Percentiles rank a stretch among this genome's conserved stretches.
Evolutionary conservation across 306 rosid genomes (phyloP).

Genomic region (Nissolia schottii): DNA sequence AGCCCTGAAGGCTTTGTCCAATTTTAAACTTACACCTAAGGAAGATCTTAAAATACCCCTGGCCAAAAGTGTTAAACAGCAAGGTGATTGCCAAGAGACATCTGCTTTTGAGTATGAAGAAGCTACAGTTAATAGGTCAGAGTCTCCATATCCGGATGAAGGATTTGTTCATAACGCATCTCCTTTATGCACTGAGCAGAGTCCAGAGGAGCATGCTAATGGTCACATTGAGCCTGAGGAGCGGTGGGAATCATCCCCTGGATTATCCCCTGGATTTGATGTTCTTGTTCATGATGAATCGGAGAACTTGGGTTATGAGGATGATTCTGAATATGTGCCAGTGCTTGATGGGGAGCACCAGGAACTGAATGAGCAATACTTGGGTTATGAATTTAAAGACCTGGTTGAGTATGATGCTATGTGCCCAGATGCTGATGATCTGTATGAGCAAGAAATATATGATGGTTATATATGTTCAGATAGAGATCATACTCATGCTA

Average conservation of each 20-base stretch:
- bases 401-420: slow-evolving; percentile 39
- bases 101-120: slow-evolving; percentile 45
- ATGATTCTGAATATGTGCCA: slow-evolving; percentile 42
- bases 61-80: slow-evolving; percentile 30
- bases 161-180: slow-evolving; percentile 34
- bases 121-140: slow-evolving; percentile 28
- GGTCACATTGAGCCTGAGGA: slow-evolving; percentile 52
- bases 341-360: slow-evolving; percentile 37
- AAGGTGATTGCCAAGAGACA: slow-evolving; percentile 21
- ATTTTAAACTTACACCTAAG: slow-evolving; percentile 27
- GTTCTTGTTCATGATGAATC: slow-evolving; percentile 67
- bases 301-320: slow-evolving; percentile 41
- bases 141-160: slow-evolving; percentile 34
- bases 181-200: slow-evolving; percentile 34
- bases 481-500: slow-evolving; percentile 24
- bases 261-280: slow-evolving; percentile 88
- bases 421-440: slow-evolving; percentile 41
- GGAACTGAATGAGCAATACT: slow-evolving; percentile 37
- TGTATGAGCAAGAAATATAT: slow-evolving; percentile 37
- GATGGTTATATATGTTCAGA: slow-evolving; percentile 34
- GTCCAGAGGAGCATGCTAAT: slow-evolving; percentile 52
- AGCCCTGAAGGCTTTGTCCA: slow-evolving; percentile 25
- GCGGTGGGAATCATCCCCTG: slow-evolving; percentile 78
- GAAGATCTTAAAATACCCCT: slow-evolving; percentile 29
- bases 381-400: slow-evolving; percentile 44